phyloP scores from a whole-genome alignment of 2,329 filamentous ascomycete species.

The Cucurbitaria berberidis region DNA sequence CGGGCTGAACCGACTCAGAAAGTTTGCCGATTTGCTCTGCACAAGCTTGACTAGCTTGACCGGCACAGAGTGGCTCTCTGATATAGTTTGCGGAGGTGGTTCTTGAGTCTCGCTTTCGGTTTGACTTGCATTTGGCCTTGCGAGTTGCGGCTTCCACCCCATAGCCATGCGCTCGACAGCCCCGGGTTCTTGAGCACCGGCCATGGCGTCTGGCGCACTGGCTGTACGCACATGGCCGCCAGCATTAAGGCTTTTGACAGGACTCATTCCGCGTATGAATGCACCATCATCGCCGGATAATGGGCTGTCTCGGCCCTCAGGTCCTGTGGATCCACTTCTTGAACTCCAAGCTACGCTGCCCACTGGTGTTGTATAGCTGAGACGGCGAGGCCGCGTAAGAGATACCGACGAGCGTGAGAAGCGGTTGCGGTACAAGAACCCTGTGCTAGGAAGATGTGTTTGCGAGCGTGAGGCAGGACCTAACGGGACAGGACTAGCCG shows the following conservation, averaged over 20 bases:
- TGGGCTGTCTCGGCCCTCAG: constrained; percentile 16
- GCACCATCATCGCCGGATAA: constrained; percentile 3
- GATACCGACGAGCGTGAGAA: constrained; percentile 38
- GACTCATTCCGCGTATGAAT: constrained; percentile 21
- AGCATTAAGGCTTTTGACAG: background rate
- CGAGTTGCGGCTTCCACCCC: constrained; percentile 25
- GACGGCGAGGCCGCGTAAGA: constrained; percentile 38
- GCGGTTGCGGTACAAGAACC: constrained; percentile 24
- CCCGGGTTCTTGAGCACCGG: constrained; percentile 8
- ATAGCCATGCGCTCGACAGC: constrained; percentile 13
- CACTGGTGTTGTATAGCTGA: constrained; percentile 30
- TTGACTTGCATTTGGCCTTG: background rate
- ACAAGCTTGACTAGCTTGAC: constrained; percentile 4
- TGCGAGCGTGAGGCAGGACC: constrained; percentile 27
- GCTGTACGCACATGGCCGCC: constrained; percentile 16
- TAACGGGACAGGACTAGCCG: constrained; percentile 24
- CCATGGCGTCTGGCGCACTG: constrained; percentile 25
- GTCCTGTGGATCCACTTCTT: constrained; percentile 26
- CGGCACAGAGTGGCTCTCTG: background rate
- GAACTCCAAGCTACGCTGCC: constrained; percentile 30
- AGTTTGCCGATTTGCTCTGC: constrained; percentile 21
- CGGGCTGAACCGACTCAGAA: constrained; percentile 24
- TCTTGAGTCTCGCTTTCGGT: background rate
- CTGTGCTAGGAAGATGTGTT: constrained; percentile 22
- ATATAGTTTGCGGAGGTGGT: background rate